Percentiles rank a stretch among this genome's conserved stretches.
Conservation (phyloP, 768 basidiomycete species). For the Boletus bicolor region DNA sequence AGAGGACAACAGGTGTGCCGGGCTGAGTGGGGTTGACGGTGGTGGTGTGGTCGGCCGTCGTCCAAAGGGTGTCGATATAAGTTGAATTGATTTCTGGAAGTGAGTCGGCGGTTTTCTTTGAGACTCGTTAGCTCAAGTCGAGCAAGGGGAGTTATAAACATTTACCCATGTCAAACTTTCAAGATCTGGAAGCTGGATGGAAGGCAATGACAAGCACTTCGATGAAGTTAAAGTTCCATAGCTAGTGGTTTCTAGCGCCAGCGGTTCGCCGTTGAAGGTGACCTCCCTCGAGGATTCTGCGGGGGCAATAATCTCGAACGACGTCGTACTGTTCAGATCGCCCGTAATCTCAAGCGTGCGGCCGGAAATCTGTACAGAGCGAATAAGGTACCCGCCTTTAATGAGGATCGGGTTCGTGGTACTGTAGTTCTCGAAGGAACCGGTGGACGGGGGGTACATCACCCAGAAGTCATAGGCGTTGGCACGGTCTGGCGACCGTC, state of each 20-base stretch:
- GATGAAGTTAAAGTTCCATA: slow-evolving; percentile 40
- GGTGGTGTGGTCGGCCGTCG: slow-evolving; percentile 38
- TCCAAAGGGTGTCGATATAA: slow-evolving; percentile 45
- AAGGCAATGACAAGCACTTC: slow-evolving; percentile 10
- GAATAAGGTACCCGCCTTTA: slow-evolving; percentile 48
- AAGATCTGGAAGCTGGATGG: slow-evolving; percentile 20
- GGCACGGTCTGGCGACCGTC: slow-evolving; percentile 38
- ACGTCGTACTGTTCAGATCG: slow-evolving; percentile 42
- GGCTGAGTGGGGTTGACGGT: slow-evolving; percentile 41
- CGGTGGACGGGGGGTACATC: slow-evolving; percentile 37
- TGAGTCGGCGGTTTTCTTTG: slow-evolving; percentile 24
- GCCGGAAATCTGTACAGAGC: slow-evolving; percentile 36
- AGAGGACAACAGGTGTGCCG: slow-evolving; percentile 42
- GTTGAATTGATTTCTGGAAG: slow-evolving; percentile 36
- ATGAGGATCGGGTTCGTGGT: slow-evolving; percentile 44
- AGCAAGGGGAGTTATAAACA: not conserved
- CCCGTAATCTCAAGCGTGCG: slow-evolving; percentile 41
- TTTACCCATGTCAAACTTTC: slow-evolving; percentile 19
- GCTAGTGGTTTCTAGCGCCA: slow-evolving; percentile 35
- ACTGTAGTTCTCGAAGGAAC: slow-evolving; percentile 34
- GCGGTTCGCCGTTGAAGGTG: slow-evolving; percentile 41
- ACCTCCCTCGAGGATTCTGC: slow-evolving; percentile 36
- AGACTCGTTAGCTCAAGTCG: not conserved
- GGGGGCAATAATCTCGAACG: slow-evolving; percentile 48
- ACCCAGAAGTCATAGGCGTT: slow-evolving; percentile 54